Base-by-base conservation (phyloP, 176 grass and related monocot species). In the Oryza meyeriana region DNA sequence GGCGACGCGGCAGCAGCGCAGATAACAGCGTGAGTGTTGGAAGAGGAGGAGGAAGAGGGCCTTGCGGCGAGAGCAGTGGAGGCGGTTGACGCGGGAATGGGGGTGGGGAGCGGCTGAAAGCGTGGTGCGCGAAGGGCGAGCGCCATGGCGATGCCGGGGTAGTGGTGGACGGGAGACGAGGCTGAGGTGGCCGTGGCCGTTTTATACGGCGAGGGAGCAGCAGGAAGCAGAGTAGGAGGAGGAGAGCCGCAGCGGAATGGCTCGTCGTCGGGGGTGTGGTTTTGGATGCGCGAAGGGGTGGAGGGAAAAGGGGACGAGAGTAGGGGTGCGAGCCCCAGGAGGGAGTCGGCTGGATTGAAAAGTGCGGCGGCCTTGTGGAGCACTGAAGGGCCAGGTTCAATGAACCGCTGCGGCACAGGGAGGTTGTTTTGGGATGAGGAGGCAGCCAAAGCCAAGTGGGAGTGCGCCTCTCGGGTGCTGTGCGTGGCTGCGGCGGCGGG, bases 331-430 rank as follows among this genome's bases (percentile, higher is more conserved):
- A n/a, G 30, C 3, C 4, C 2, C 69, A 20, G 69, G 35, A 83
- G 36, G 39, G 50, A 57, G 42, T 20, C 48, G 48, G 48, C 48
- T 52, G 17, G 48, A 52, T 52, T 16, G 17, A 22, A 22, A 20
- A 52, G 48, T 22, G 30, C 74, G 61, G 14, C 48, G 66, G 71
- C 71, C 77, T 71, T 67, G 85, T 26, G 64, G 39, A 78, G 81
- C 2, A 69, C 28, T 31, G 65, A 85, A 84, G 31, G 89, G 66
- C 85, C 91, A 92, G 94, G 85, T 97, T 94, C 89, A 87, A 94
- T 94, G 91, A 81, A 92, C 82, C 87, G 61, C 13, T 25, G 63
- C 27, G 61, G 61, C 81, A 32, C 40, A 22, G 30, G 71, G 78
- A 25, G 26, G 44, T 5, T 48, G 81, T 55, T 55, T n/a, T 17